A percentile compares a stretch with the other conserved stretches of the same genome.
These are phyloP conservation scores for Trametes cingulata DNA, from an alignment of 768 basidiomycete genomes.

Conservation along the genomic window DNA sequence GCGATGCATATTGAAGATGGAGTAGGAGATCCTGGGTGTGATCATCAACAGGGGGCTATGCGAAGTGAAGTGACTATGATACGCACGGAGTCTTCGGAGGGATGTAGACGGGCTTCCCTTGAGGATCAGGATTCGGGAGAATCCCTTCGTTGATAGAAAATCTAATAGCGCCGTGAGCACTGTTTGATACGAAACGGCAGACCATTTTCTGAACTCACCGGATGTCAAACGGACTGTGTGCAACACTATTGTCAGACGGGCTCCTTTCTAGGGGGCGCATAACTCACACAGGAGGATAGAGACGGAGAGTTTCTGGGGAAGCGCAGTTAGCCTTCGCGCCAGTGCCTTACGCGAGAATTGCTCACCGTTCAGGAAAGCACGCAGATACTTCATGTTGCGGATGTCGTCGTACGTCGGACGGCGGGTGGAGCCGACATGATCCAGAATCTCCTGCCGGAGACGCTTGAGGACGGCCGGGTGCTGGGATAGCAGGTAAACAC, in stretches of 20 bases:
- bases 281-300: slow-evolving; percentile 35
- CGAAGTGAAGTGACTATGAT: not conserved
- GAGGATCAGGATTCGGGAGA: slow-evolving; percentile 22
- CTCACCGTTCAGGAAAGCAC: slow-evolving; percentile 32
- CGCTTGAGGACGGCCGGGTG: slow-evolving; percentile 32
- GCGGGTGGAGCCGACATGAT: slow-evolving; percentile 27
- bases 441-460: slow-evolving; percentile 33
- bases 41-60: slow-evolving; percentile 27
- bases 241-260: not conserved
- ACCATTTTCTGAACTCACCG: slow-evolving; percentile 30
- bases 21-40: slow-evolving; percentile 41
- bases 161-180: not conserved
- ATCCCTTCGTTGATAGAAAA: slow-evolving; percentile 15
- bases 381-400: slow-evolving; percentile 32
- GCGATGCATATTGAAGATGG: slow-evolving; percentile 66
- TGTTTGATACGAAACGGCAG: too few species aligned
- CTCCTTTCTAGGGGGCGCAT: not conserved
- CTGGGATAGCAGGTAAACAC: slow-evolving; percentile 33
- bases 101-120: slow-evolving; percentile 26
- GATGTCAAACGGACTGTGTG: slow-evolving; percentile 36
- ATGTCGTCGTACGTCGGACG: slow-evolving; percentile 36
- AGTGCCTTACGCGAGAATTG: not conserved
- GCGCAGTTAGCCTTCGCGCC: too few species aligned
- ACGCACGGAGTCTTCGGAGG: slow-evolving; percentile 22
- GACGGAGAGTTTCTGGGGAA: slow-evolving; percentile 30